Evolutionary conservation across 2,329 filamentous ascomycete species (phyloP).

Genomic region (Colletotrichum scovillei): DNA sequence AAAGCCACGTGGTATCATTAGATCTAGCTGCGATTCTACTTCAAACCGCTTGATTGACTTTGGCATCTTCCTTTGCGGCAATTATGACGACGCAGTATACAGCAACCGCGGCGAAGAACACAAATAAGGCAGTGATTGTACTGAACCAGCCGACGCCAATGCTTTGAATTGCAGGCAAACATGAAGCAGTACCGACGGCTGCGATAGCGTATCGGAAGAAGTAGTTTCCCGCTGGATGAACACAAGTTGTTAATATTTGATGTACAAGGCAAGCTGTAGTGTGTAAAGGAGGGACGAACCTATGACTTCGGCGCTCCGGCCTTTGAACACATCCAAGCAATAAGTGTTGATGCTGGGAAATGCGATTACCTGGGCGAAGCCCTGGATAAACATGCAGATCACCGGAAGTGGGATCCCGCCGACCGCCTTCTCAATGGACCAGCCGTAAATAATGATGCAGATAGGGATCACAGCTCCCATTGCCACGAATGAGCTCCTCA

Average conservation of each 20-base stretch:
- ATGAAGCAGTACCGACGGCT: constrained; percentile 75
- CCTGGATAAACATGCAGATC: constrained; percentile 76
- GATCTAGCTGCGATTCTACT: neutral
- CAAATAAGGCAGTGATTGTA: constrained; percentile 62
- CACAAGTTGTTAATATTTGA: neutral
- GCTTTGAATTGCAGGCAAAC: constrained; percentile 76
- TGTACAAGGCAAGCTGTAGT: too few species aligned
- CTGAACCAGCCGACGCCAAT: constrained; percentile 87
- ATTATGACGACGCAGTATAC: constrained; percentile 11
- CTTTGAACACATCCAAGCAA: constrained; percentile 32
- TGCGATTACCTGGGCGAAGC: constrained; percentile 75
- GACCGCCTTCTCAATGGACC: constrained; percentile 46
- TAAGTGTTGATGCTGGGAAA: constrained; percentile 77
- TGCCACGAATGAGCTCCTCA: constrained; percentile 71
- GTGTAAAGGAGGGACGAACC: neutral
- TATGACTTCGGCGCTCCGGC: constrained; percentile 45
- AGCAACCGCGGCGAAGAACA: neutral
- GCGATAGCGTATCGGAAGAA: constrained; percentile 81
- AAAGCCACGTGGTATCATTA: neutral
- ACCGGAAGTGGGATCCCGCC: constrained; percentile 63
- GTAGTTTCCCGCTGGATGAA: constrained; percentile 76
- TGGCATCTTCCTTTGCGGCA: neutral
- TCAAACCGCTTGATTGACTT: neutral
- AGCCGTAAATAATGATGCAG: constrained; percentile 78
- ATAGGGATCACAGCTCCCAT: constrained; percentile 69